These are phyloP conservation scores for Postia placenta DNA, from an alignment of 768 basidiomycete species.

Conservation along the genomic window DNA sequence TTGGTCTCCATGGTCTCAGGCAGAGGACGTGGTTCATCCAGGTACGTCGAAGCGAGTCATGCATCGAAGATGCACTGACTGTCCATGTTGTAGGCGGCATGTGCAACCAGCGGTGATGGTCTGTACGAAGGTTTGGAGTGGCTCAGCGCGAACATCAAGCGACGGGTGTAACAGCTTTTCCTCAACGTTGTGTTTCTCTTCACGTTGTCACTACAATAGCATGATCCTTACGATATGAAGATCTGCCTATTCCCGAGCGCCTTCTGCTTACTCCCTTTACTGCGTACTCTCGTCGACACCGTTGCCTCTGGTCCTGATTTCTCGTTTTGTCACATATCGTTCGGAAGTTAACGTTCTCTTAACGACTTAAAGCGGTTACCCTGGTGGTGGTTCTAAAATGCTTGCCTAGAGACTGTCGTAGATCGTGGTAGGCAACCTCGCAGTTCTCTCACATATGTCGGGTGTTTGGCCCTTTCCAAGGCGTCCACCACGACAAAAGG, in stretches of 20 bases:
- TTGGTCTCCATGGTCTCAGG: conserved; percentile 94
- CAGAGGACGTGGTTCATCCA: conserved; percentile 98
- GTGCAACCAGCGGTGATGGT: conserved; percentile 97
- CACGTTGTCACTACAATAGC: conserved; percentile 34
- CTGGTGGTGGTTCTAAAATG: conserved; percentile 18
- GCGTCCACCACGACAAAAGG: neutral
- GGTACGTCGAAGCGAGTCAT: conserved; percentile 38
- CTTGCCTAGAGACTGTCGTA: conserved; percentile 16
- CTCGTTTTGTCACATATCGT: conserved; percentile 18
- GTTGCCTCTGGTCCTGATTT: conserved; percentile 7
- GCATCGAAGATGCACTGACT: conserved; percentile 1
- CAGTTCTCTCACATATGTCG: neutral
- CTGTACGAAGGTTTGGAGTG: conserved; percentile 98
- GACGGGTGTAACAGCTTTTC: conserved; percentile 51
- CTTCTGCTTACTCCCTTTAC: conserved; percentile 8
- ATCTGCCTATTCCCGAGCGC: conserved; percentile 11
- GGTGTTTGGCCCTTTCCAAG: neutral
- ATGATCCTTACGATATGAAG: conserved; percentile 43
- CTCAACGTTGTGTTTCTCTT: conserved; percentile 39
- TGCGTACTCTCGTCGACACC: conserved; percentile 8
- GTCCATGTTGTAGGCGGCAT: conserved; percentile 66
- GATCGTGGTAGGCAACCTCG: neutral
- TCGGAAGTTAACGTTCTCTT: conserved; percentile 16
- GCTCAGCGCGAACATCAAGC: conserved; percentile 89
- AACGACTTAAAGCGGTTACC: conserved; percentile 11